Conservation (phyloP, 2,329 filamentous ascomycete genomes). For the Paracoccidioides lutzii region DNA sequence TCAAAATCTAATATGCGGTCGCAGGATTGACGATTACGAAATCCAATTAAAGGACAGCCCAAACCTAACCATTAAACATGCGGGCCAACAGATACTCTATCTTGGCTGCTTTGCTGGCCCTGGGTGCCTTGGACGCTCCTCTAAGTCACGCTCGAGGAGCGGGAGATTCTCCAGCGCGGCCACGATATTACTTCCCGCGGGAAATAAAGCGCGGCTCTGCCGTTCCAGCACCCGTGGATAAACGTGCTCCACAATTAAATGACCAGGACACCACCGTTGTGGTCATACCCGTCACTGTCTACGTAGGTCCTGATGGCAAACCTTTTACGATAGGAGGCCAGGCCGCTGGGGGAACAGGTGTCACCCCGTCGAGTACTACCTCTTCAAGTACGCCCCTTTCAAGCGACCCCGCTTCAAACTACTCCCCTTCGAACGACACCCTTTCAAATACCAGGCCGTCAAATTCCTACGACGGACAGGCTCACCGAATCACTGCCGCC, state of each 20-base stretch:
- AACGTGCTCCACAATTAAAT: constrained; percentile 5
- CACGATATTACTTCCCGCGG: constrained; percentile 13
- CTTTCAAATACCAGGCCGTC: too few species aligned
- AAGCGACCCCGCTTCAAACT: too few species aligned
- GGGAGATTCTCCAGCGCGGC: neutral
- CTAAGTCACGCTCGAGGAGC: neutral
- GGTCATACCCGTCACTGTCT: constrained; percentile 10
- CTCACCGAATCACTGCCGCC: too few species aligned
- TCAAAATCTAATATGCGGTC: neutral
- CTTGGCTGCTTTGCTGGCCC: neutral
- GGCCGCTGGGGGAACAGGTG: constrained; percentile 14
- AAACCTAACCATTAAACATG: neutral
- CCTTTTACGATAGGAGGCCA: constrained; percentile 7
- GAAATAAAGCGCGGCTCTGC: constrained; percentile 16
- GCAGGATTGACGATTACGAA: neutral
- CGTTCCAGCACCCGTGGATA: constrained; percentile 10
- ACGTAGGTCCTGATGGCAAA: constrained; percentile 8
- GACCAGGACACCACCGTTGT: constrained; percentile 4
- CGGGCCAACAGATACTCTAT: neutral
- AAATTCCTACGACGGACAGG: too few species aligned
- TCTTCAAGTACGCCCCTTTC: too few species aligned
- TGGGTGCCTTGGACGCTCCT: neutral
- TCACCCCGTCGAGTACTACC: too few species aligned
- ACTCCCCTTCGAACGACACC: too few species aligned
- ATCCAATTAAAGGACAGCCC: neutral